Conservation (phyloP, 176 grass and related monocot species). For the Cymbopogon citratus region DNA sequence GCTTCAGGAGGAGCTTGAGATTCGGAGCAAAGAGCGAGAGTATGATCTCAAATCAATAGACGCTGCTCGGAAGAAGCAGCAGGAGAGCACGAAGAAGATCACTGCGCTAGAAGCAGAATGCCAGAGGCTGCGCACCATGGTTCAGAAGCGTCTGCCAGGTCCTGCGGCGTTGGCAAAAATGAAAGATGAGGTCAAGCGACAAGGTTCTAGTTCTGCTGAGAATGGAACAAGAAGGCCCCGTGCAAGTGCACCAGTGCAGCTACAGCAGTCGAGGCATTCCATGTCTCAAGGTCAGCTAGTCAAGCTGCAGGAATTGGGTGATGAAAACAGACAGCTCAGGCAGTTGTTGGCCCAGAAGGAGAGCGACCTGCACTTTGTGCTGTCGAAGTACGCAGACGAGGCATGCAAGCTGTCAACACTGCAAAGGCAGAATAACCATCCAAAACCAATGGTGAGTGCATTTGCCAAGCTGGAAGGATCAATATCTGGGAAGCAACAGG, state of each 20-base stretch:
- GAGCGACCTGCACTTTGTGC: constrained; percentile 26
- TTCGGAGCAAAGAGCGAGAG: constrained; percentile 51
- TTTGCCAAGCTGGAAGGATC: constrained; percentile 35
- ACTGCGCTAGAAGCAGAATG: constrained; percentile 51
- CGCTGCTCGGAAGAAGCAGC: constrained; percentile 49
- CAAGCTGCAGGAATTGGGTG: constrained; percentile 47
- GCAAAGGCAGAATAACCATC: constrained; percentile 33
- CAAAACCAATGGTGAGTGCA: constrained; percentile 40
- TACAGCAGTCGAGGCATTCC: background rate
- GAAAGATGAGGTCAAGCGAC: constrained; percentile 47
- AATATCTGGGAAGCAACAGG: constrained; percentile 31
- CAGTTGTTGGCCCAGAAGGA: constrained; percentile 49
- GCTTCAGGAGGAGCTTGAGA: constrained; percentile 67
- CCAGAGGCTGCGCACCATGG: constrained; percentile 58
- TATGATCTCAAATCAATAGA: constrained; percentile 51
- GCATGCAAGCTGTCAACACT: constrained; percentile 34
- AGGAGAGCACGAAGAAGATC: constrained; percentile 52
- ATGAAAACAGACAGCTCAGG: constrained; percentile 58
- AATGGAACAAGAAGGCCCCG: constrained; percentile 29
- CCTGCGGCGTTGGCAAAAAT: constrained; percentile 71
- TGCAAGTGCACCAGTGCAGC: constrained; percentile 6
- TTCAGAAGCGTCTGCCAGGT: constrained; percentile 57
- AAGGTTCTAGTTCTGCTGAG: constrained; percentile 1
- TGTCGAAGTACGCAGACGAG: constrained; percentile 22
- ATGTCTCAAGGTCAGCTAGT: constrained; percentile 18